These are phyloP conservation scores for Monosporascus ibericus DNA, from an alignment of 2,329 filamentous ascomycete species.

Conservation along the genomic window DNA sequence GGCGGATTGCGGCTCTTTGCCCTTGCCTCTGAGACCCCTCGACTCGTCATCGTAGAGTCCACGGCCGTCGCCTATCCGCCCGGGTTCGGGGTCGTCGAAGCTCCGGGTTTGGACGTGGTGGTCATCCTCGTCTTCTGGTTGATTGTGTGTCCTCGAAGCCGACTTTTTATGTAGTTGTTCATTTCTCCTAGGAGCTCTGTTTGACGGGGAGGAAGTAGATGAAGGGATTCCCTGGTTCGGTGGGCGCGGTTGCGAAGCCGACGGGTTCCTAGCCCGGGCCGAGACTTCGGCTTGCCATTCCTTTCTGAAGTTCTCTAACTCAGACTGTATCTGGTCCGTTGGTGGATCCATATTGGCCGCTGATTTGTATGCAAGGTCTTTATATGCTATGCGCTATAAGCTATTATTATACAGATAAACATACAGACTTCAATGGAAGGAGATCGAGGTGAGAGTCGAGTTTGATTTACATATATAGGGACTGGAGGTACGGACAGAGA, in stretches of 20 bases:
- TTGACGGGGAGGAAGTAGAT: slow-evolving; percentile 12
- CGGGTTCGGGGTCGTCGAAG: slow-evolving; percentile 26
- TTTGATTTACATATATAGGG: no score
- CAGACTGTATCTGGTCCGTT: slow-evolving; percentile 44
- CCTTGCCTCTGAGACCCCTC: slow-evolving; percentile 11
- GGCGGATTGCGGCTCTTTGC: slow-evolving; percentile 44
- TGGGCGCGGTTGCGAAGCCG: slow-evolving; percentile 12
- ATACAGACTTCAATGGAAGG: no score
- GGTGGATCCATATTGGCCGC: slow-evolving; percentile 17
- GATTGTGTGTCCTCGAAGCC: slow-evolving; percentile 5
- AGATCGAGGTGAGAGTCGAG: no score
- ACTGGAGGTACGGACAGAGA: not conserved
- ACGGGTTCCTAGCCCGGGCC: slow-evolving; percentile 29
- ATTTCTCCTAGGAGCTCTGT: slow-evolving; percentile 11
- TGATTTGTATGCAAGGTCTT: not conserved
- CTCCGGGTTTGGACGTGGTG: slow-evolving; percentile 20
- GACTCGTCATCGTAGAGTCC: slow-evolving; percentile 8
- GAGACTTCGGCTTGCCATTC: slow-evolving; percentile 80
- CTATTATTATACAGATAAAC: no score
- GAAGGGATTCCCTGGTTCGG: slow-evolving; percentile 9
- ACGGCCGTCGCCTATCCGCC: slow-evolving; percentile 9
- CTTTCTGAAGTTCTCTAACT: slow-evolving; percentile 79
- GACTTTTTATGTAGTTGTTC: slow-evolving; percentile 14
- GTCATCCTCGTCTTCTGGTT: slow-evolving; percentile 22
- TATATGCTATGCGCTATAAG: no score